Evolutionary conservation across 129 eudicot species (phyloP).

Genomic region (Heracleum sosnowskyi): DNA sequence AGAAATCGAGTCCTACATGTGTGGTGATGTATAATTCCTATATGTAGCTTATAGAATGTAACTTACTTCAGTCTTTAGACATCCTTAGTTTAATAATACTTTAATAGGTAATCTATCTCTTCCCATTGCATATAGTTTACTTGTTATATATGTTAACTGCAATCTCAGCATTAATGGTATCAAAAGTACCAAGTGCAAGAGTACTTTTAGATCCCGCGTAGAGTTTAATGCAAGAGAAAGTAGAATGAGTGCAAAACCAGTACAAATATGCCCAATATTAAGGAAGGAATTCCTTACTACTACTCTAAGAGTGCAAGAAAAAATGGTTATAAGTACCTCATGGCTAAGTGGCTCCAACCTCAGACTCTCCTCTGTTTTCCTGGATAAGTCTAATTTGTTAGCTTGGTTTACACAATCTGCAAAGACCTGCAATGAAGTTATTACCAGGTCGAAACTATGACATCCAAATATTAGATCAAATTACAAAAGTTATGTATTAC

Average conservation of each 20-base stretch:
- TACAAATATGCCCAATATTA: background rate
- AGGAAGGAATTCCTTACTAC: background rate
- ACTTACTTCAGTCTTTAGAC: background rate
- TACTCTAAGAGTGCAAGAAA: background rate
- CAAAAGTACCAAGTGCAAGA: background rate
- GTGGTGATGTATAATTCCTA: too few species aligned
- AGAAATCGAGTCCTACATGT: too few species aligned
- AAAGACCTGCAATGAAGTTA: slow-evolving; percentile 48
- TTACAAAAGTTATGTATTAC: slow-evolving; percentile 1
- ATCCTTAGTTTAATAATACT: background rate
- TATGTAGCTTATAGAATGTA: too few species aligned
- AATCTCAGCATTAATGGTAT: background rate
- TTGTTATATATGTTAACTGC: background rate
- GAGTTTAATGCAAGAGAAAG: background rate
- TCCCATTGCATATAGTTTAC: background rate
- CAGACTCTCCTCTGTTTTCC: slow-evolving; percentile 38
- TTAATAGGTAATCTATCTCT: background rate
- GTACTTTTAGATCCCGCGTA: background rate
- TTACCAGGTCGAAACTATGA: slow-evolving; percentile 14
- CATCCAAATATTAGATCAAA: background rate
- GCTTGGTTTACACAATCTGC: slow-evolving; percentile 35
- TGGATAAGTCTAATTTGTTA: slow-evolving; percentile 19
- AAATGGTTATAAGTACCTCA: slow-evolving; percentile 23
- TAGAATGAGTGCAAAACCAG: background rate
- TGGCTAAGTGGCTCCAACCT: slow-evolving; percentile 39